Evolutionary conservation across 2,329 filamentous ascomycete species (phyloP).

Genomic region (Coleophoma crateriformis): DNA sequence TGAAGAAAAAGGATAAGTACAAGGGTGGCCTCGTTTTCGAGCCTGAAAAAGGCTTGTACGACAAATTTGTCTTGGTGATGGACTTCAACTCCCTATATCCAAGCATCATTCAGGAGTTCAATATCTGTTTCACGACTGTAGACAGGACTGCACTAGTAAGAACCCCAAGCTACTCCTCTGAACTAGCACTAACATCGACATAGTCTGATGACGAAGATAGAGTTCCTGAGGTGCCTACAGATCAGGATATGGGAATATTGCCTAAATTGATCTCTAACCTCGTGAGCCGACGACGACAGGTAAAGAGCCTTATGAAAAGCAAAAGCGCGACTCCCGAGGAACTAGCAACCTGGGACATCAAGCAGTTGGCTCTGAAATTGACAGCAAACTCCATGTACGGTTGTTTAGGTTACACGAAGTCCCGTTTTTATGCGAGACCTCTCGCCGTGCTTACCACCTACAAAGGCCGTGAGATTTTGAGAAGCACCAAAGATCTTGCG

Average conservation of each 20-base stretch:
- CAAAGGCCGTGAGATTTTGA: slow-evolving; percentile 95
- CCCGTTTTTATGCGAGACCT: slow-evolving; percentile 93
- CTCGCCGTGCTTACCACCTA: slow-evolving; percentile 93
- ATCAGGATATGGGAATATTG: slow-evolving; percentile 77
- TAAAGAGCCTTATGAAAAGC: slow-evolving; percentile 96
- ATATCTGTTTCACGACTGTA: slow-evolving; percentile 98
- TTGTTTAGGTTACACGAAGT: slow-evolving; percentile 93
- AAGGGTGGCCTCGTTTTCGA: slow-evolving; percentile 98
- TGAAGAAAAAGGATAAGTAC: slow-evolving; percentile 98
- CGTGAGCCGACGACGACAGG: slow-evolving; percentile 80
- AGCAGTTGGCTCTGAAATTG: slow-evolving; percentile 91
- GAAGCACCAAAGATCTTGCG: slow-evolving; percentile 91
- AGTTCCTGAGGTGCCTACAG: slow-evolving; percentile 78
- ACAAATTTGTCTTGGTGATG: slow-evolving; percentile 98
- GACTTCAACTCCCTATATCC: slow-evolving; percentile 99
- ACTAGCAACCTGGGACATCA: slow-evolving; percentile 94
- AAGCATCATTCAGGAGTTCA: slow-evolving; percentile 99
- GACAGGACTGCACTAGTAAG: slow-evolving; percentile 69
- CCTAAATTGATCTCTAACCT: slow-evolving; percentile 88
- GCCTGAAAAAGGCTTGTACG: slow-evolving; percentile 93
- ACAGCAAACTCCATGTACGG: slow-evolving; percentile 99
- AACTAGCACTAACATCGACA: slow-evolving; percentile 13
- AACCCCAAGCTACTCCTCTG: slow-evolving; percentile 4
- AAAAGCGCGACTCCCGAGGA: slow-evolving; percentile 81
- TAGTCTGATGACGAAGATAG: slow-evolving; percentile 75